Percentiles rank a stretch among this genome's conserved stretches.
phyloP scores from a whole-genome alignment of 345 rosid species.

The Barbarea vulgaris region DNA sequence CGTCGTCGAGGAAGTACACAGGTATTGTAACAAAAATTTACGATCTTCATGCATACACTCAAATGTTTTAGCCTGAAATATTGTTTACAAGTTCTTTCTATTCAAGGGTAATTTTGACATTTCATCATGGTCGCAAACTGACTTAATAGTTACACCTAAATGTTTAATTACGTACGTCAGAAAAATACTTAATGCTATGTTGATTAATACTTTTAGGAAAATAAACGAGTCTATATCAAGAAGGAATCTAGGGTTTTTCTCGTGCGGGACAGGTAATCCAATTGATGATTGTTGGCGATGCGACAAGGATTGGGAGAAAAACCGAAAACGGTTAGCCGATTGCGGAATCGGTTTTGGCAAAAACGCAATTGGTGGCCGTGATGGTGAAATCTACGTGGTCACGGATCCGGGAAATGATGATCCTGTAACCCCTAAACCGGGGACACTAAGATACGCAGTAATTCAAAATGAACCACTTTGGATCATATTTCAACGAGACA shows the following conservation, averaged over 20 bases:
- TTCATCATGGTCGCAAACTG: too few relatives aligned
- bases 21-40: conserved; percentile 38
- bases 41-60: neutral
- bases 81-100: neutral
- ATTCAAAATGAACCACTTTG: conserved; percentile 72
- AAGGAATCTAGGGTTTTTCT: conserved; percentile 66
- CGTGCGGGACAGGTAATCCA: conserved; percentile 79
- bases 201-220: conserved; percentile 43
- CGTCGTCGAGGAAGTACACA: conserved; percentile 64
- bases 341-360: conserved; percentile 85
- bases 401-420: conserved; percentile 62
- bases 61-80: neutral
- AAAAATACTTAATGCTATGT: neutral
- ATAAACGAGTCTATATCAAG: conserved; percentile 59
- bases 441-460: conserved; percentile 72
- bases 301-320: conserved; percentile 73
- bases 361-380: conserved; percentile 73
- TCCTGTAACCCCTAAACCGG: conserved; percentile 69
- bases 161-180: neutral
- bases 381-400: conserved; percentile 69
- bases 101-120: neutral
- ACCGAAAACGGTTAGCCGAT: conserved; percentile 68
- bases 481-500: conserved; percentile 76
- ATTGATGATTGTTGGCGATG: conserved; percentile 89
- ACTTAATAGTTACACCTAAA: neutral